phyloP scores from a whole-genome alignment of 2,329 filamentous ascomycete species.

The Epichloe typhina region DNA sequence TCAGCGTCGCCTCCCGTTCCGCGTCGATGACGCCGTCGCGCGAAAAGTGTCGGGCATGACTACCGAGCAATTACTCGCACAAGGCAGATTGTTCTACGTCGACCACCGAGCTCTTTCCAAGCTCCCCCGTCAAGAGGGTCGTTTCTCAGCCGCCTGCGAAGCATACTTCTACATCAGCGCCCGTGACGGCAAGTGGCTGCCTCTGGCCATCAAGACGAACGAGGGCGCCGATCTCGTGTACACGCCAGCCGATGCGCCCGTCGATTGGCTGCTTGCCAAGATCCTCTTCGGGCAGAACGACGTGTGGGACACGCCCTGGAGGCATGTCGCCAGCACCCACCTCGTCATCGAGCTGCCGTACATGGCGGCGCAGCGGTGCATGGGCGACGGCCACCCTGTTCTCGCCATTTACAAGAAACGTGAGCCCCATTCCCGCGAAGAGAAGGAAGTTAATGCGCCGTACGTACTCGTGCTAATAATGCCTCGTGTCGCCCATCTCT shows the following conservation, averaged over 20 bases:
- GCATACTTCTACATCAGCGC: constrained; percentile 33
- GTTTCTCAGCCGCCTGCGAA: constrained; percentile 28
- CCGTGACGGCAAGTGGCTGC: constrained; percentile 28
- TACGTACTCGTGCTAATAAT: no score
- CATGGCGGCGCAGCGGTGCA: constrained; percentile 30
- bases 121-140: constrained; percentile 10
- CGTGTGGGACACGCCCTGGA: constrained; percentile 29
- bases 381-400: constrained; percentile 32
- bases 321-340: constrained; percentile 31
- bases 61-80: constrained; percentile 18
- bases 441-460: background rate
- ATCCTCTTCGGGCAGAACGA: constrained; percentile 35
- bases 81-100: constrained; percentile 28
- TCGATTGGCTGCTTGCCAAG: constrained; percentile 39
- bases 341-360: constrained; percentile 29
- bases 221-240: constrained; percentile 24
- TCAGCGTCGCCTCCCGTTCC: constrained; percentile 23
- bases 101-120: constrained; percentile 26
- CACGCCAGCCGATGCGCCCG: constrained; percentile 27
- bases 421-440: background rate
- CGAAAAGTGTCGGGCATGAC: constrained; percentile 18
- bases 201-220: constrained; percentile 35
- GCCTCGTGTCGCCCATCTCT: background rate
- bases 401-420: constrained; percentile 20
- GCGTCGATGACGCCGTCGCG: constrained; percentile 17